Evolutionary conservation across 441 rosid species (phyloP).

Genomic region (Eruca vesicaria): DNA sequence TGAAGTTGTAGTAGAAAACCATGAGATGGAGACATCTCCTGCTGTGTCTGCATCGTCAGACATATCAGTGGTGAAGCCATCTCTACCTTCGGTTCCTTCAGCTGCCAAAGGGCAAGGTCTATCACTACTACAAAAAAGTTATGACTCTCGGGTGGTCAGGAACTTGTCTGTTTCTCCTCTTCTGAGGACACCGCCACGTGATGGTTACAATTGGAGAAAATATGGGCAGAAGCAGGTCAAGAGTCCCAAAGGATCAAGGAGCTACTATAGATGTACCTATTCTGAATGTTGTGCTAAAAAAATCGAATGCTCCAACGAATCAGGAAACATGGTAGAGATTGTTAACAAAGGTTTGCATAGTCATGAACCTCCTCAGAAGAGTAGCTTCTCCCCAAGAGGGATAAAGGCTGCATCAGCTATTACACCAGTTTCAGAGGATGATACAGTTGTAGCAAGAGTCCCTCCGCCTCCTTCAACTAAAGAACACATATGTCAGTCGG

Average conservation of each 20-base stretch:
- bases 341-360: constrained; percentile 82
- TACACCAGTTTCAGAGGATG: constrained; percentile 34
- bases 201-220: constrained; percentile 96
- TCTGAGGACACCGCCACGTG: constrained; percentile 54
- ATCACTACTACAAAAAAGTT: background rate
- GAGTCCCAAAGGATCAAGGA: constrained; percentile 88
- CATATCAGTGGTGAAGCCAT: constrained; percentile 28
- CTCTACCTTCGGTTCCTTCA: constrained; percentile 50
- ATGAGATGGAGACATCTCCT: constrained; percentile 35
- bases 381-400: constrained; percentile 45
- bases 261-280: constrained; percentile 90
- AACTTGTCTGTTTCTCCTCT: background rate
- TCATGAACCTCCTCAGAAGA: constrained; percentile 85
- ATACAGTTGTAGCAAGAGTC: constrained; percentile 21
- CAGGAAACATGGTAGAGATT: constrained; percentile 66
- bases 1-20: constrained; percentile 40
- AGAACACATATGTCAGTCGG: constrained; percentile 44
- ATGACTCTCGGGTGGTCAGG: background rate
- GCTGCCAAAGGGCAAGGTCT: constrained; percentile 12
- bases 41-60: constrained; percentile 39
- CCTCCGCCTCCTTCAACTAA: constrained; percentile 46
- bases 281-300: constrained; percentile 84
- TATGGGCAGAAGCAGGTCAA: constrained; percentile 99
- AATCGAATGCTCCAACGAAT: constrained; percentile 73
- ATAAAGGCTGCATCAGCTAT: constrained; percentile 42